Conservation (phyloP, 1,284 basidiomycete genomes). For the Cystobasidium sp. region DNA sequence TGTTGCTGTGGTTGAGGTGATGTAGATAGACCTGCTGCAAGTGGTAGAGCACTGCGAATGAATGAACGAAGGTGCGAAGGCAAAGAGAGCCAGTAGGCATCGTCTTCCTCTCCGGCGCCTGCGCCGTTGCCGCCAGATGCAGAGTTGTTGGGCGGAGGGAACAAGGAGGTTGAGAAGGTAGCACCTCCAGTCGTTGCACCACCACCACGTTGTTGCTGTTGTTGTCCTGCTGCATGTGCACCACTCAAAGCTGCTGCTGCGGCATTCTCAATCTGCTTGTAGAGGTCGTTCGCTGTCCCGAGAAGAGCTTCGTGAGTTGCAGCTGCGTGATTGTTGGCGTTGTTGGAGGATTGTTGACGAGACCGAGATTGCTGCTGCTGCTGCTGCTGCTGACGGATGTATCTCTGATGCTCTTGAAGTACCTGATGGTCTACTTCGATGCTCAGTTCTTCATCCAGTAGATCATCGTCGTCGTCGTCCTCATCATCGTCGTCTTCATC, state of each 20-base stretch:
- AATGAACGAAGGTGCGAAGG: conserved; percentile 64
- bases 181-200: conserved; percentile 36
- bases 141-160: conserved; percentile 40
- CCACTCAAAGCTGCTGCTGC: conserved; percentile 55
- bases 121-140: conserved; percentile 11
- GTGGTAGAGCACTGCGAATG: conserved; percentile 64
- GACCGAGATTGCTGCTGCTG: conserved; percentile 19
- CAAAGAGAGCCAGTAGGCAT: conserved; percentile 65
- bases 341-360: not conserved
- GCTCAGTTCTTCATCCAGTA: conserved; percentile 16
- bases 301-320: conserved; percentile 62
- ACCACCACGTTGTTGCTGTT: not conserved
- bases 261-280: conserved; percentile 64
- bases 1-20: conserved; percentile 37
- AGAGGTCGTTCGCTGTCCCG: conserved; percentile 65
- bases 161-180: conserved; percentile 35
- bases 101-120: conserved; percentile 57
- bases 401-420: conserved; percentile 22
- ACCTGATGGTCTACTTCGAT: conserved; percentile 17
- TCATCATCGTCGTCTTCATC: conserved; percentile 22
- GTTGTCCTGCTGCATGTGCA: conserved; percentile 3
- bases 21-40: conserved; percentile 54
- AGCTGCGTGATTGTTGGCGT: conserved; percentile 1
- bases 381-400: conserved; percentile 31
- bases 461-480: conserved; percentile 26